Evolutionary conservation across 805 yeast species (phyloP), one percentile per base, ranked within the genome.

Genomic region (Yamadazyma scolyti): DNA sequence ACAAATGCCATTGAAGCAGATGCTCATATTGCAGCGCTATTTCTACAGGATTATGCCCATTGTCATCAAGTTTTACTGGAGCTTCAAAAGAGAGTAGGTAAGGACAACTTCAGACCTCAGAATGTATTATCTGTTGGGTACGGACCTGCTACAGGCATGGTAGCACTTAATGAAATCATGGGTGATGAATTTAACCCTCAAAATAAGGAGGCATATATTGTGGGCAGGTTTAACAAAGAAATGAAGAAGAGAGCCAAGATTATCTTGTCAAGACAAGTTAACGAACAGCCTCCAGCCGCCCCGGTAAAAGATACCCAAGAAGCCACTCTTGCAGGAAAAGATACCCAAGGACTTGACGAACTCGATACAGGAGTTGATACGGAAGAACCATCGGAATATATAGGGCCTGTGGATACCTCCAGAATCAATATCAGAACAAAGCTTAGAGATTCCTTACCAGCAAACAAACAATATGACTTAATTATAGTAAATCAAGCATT

Each of bases 121-220:
- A 63, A 74, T 4, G 74, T 93, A 0, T 63, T 93, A 29, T 94
- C 86, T 48, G 74, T 86, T 9, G 90, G 96, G 0, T 79, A 71
- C 50, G 97, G 98, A 0, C 97, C 98, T 1, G 90, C 87, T 2
- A 81, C 94, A 0, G 97, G 97, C 2, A 77, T 93, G 65, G 59
- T 89, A 10, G 97, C 95, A 0, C 62, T 88, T 31, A 86, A 89
- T 49, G 96, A 88, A 47, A 46, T 89, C 1, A 75, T 86, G 77
- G 88, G 84, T 0, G 69, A 69, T 2, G 70, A 70, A 0, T 82
- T 73, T 59, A 52, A 58, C 12, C 87, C 95, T 0, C 60, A 59
- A 12, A 61, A 63, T 9, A 85, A 85, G 46, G 87, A 85, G 23
- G 78, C 84, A 0, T 83, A 81, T 15, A 71, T 89, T 11, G 64